Percentiles rank a stretch among this genome's conserved stretches.
Conservation (phyloP, 2,329 filamentous ascomycete genomes). For the Fusarium begoniae region DNA sequence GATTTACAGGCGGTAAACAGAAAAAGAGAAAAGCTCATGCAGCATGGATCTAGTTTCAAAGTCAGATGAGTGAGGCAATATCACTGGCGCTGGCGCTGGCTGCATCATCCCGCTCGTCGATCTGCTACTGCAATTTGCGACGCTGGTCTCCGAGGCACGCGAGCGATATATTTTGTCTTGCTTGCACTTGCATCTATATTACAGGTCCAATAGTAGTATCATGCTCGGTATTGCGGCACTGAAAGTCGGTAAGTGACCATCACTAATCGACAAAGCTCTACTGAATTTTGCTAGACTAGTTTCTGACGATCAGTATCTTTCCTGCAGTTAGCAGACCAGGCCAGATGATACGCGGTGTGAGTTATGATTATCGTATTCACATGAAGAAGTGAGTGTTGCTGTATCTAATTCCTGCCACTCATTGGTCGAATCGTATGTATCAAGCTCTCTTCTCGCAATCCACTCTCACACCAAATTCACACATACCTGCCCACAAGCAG, state of each 20-base stretch:
- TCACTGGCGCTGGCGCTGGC: neutral
- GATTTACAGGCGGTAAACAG: constrained; percentile 12
- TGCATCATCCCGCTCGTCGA: constrained; percentile 2
- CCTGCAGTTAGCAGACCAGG: neutral
- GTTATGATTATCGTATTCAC: constrained; percentile 2
- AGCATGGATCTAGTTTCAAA: constrained; percentile 24
- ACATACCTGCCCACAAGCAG: neutral
- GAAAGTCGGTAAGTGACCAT: neutral
- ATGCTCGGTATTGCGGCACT: constrained; percentile 5
- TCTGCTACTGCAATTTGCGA: constrained; percentile 6
- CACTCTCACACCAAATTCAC: neutral
- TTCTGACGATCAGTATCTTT: neutral
- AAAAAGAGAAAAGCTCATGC: neutral
- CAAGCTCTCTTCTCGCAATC: neutral
- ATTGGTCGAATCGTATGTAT: constrained; percentile 20
- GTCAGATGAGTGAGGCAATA: constrained; percentile 25
- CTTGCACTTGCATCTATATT: neutral
- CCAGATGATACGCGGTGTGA: neutral
- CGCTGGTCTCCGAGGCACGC: constrained; percentile 15
- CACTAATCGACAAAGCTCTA: constrained; percentile 1
- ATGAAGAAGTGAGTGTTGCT: neutral
- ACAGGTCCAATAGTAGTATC: neutral
- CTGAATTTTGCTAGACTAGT: neutral
- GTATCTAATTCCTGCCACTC: neutral
- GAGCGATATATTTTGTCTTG: constrained; percentile 26